phyloP scores from a whole-genome alignment of 805 yeast genomes.

The Nakazawaea sp. region DNA sequence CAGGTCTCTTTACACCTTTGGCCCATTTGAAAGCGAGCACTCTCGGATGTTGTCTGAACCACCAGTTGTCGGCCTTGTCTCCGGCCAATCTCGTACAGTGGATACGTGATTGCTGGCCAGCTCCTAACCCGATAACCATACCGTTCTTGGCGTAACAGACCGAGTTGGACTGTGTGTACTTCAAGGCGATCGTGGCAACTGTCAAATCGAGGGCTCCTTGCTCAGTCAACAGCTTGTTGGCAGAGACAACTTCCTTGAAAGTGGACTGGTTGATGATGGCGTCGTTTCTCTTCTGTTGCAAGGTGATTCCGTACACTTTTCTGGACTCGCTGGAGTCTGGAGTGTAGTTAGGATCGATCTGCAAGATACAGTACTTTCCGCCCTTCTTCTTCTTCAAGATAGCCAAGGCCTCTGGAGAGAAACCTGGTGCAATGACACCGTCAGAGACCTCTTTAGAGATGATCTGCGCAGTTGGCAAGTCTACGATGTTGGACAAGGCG shows the following conservation, averaged over 20 bases:
- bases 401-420: constrained; percentile 84
- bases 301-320: constrained; percentile 91
- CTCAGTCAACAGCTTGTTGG: constrained; percentile 80
- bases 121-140: constrained; percentile 98
- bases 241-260: constrained; percentile 86
- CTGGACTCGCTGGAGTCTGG: constrained; percentile 83
- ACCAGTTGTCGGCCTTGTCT: constrained; percentile 99
- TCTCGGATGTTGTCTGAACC: constrained; percentile 98
- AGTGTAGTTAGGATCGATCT: constrained; percentile 89
- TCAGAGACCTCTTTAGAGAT: constrained; percentile 97
- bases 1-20: constrained; percentile 96
- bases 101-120: constrained; percentile 99
- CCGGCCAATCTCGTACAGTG: constrained; percentile 99
- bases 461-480: constrained; percentile 91
- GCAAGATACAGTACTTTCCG: constrained; percentile 94
- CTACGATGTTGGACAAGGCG: constrained; percentile 94
- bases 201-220: constrained; percentile 92
- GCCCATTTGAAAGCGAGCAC: constrained; percentile 95
- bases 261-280: constrained; percentile 88
- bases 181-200: constrained; percentile 94
- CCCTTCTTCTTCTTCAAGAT: constrained; percentile 88
- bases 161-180: constrained; percentile 97
- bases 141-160: constrained; percentile 98
- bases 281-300: constrained; percentile 96
- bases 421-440: constrained; percentile 99